Base-by-base conservation (phyloP, 1,284 basidiomycete genomes). In the Cutaneotrichosporon cavernicola region DNA sequence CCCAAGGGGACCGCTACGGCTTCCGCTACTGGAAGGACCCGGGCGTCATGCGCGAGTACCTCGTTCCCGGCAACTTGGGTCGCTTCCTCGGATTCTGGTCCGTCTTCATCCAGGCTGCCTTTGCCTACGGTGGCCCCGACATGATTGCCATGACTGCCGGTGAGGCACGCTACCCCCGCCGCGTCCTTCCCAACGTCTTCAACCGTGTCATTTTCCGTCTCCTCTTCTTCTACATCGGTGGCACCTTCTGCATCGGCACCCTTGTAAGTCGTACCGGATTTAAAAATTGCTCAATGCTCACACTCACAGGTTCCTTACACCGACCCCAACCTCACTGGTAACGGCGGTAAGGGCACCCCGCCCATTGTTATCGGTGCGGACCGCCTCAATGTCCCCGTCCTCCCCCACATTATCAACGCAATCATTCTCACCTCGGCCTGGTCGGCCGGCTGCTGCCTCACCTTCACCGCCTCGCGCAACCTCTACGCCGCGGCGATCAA, bases 291-390 rank as follows among this genome's bases (percentile, higher is more conserved):
- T n/a, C n/a, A n/a, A n/a, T n/a, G n/a, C n/a, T n/a, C 53, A n/a
- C 11, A 36, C 53, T 22, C 52, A 18, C 38, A 56, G 55, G 84
- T 92, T 34, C 49, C 51, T 11, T 62, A 68, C 56, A 18, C 34
- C 83, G 82, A 69, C 46, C 59, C 82, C 78, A 21, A 73, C 73
- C 66, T 68, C 11, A 75, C 84, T 53, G 75, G 74, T 58, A 32
- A 50, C 7, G 55, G 55, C 22, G 88, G 85, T 34, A 90, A 90
- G 56, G 85, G 86, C 4, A 85, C 86, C 2, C 90, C 89, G 11
- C 91, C 91, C 1, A 92, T 91, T 76, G 90, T 92, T 65, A 90
- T 92, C 69, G 90, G 75, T 59, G 75, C 75, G 65, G 73, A 85
- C 69, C 84, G 82, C 47, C 87, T 90, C 2, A 87, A 89, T 38